Evolutionary conservation across 331 rosid genomes (phyloP), one percentile per base, ranked within the genome.

Genomic region (Prunus yedoensis): DNA sequence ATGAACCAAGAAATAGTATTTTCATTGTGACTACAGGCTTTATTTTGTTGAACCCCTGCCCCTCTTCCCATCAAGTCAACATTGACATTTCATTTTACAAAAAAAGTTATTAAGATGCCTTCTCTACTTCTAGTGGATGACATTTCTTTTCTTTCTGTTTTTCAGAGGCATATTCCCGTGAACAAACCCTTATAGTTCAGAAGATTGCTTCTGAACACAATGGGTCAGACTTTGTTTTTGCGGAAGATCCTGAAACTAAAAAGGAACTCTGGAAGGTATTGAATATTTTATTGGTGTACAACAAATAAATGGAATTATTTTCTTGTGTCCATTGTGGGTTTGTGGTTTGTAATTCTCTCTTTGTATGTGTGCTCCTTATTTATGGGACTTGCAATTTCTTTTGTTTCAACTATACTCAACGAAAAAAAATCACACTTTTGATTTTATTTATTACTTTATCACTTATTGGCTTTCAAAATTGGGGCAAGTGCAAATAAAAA

Each of bases 261-360:
- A 87, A 86, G 60, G 96, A 94, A 79, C 95, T 94, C 46, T 94
- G 99, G 99, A 85, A 83, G 99, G 99, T 94, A 82, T 38, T 25
- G 27, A 52, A 73, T 68, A 21, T 53, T 84, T 35, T 1, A 56
- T 38, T 16, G 23, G 12, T 72, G 54, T 21, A 25, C 23, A 20
- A 3, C 41, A 65, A 65, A 6, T 32, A 16, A 25, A 9, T 64
- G 50, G 6, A 71, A 21, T 41, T 56, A 9, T 5, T 23, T 72
- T 56, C 54, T 23, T 53, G 8, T n/a, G 10, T 53, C 12, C 12
- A 4, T 32, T 67, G 13, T 4, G 11, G 61, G n/a, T 70, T 50
- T 52, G 30, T 53, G 28, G 50, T 70, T 32, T 52, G 32, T 57
- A 45, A 47, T 10, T 35, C 15, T 3, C 21, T 3, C 41, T n/a